Evolutionary conservation across 148 eudicot genomes (phyloP).

Genomic region (Chenopodium quinoa): DNA sequence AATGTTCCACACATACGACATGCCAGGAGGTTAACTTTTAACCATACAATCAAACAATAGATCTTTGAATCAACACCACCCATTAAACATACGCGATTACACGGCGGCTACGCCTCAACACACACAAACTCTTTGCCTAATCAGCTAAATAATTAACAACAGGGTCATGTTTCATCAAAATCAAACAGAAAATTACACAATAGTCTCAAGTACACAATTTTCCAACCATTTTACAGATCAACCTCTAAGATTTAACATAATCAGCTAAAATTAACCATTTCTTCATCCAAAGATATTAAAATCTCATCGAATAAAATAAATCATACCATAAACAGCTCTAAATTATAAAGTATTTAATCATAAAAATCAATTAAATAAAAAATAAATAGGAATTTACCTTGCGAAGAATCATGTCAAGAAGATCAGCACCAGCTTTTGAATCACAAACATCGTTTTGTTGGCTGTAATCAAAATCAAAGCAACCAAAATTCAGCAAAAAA

Average conservation of each 20-base stretch:
- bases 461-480: slow-evolving; percentile 12
- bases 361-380: neutral
- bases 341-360: too few species aligned
- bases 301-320: neutral
- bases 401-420: slow-evolving; percentile 47
- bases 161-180: too few species aligned
- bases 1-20: too few species aligned
- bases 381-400: slow-evolving; percentile 32
- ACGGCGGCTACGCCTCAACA: too few species aligned
- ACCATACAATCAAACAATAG: too few species aligned
- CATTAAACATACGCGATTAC: too few species aligned
- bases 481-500: neutral
- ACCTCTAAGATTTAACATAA: neutral
- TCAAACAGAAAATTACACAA: too few species aligned
- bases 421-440: slow-evolving; percentile 43
- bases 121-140: too few species aligned
- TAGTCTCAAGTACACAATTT: neutral
- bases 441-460: slow-evolving; percentile 33
- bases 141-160: too few species aligned
- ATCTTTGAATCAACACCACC: too few species aligned
- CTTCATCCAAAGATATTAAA: neutral
- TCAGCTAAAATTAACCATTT: neutral
- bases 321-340: too few species aligned
- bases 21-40: too few species aligned
- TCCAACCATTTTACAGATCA: neutral